These are phyloP conservation scores for Calonectria ilicicola DNA, from an alignment of 2,329 filamentous ascomycete species.

Conservation along the genomic window DNA sequence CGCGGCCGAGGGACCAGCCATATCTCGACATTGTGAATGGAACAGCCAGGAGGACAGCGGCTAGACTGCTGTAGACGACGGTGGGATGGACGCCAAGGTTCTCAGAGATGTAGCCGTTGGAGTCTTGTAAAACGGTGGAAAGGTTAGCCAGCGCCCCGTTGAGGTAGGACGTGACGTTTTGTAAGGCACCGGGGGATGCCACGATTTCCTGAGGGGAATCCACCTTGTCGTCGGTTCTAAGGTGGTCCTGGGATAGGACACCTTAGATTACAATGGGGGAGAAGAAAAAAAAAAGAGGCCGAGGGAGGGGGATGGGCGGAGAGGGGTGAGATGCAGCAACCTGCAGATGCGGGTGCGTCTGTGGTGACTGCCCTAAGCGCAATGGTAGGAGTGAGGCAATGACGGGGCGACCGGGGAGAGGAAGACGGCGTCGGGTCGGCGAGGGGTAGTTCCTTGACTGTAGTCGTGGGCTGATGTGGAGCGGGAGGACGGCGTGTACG, in stretches of 20 bases:
- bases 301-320: constrained; percentile 33
- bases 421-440: constrained; percentile 14
- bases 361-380: constrained; percentile 12
- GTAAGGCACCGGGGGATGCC: constrained; percentile 74
- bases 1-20: constrained; percentile 60
- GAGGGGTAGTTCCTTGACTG: constrained; percentile 36
- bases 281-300: constrained; percentile 24
- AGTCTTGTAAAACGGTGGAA: constrained; percentile 59
- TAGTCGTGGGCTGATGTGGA: constrained; percentile 45
- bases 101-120: constrained; percentile 64
- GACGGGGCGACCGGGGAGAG: constrained; percentile 22
- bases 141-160: constrained; percentile 64
- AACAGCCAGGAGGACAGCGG: constrained; percentile 60
- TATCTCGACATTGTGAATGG: constrained; percentile 68
- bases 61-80: constrained; percentile 63
- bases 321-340: constrained; percentile 18
- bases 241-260: constrained; percentile 51
- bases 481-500: constrained; percentile 36
- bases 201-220: constrained; percentile 68
- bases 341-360: constrained; percentile 21
- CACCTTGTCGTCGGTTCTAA: constrained; percentile 65
- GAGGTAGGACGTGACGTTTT: constrained; percentile 70
- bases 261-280: constrained; percentile 43
- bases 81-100: constrained; percentile 63
- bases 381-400: constrained; percentile 32